Evolutionary conservation across 2,329 filamentous ascomycete genomes (phyloP), one percentile per base, ranked within the genome.

Genomic region (Fusarium chuoi): DNA sequence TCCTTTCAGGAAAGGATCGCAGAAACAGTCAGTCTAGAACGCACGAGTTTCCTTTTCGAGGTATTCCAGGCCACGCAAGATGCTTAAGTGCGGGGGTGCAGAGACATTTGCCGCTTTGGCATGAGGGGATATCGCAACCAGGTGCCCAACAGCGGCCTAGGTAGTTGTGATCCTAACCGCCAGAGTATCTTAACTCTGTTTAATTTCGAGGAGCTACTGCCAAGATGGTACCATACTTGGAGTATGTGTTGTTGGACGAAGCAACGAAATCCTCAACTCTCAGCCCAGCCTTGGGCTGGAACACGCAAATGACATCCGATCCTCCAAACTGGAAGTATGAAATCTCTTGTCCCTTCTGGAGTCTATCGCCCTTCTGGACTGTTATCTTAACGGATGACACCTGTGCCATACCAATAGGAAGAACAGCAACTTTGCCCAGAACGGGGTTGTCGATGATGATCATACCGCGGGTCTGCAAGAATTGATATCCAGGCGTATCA

Each of bases 241-340:
- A 67, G 33, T 67, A 67, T 8, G 64, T 67, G 24, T 58, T 24
- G 18, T 46, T 55, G 6, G 64, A 24, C 2, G 64, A 67, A 28
- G 62, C 20, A 11, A 67, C 62, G 3, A 67, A 67, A 3, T 66
- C 30, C 11, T 67, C 51, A 5, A 66, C 64, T 20, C 7, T 24
- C 4, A 67, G 9, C 3, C 38, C 64, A 3, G 62, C 62, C 18
- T 59, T 38, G 2, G 49, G 44, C 15, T 67, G 64, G 51, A 67
- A 67, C 6, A 66, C 64, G 5, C 64, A 67, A 10, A 67, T 67
- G 4, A 66, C 42, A 36, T 66, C 62, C 4, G 64, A 67, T 2
- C 64, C 64, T 66, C 64, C 62, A 22, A 67, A 67, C n/a, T 67
- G 62, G 5, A 67, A 67, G 38, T 67, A 66, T 1, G 44, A 67